Conservation (phyloP, 495 filamentous ascomycete species). For the Trichoderma reesei region DNA sequence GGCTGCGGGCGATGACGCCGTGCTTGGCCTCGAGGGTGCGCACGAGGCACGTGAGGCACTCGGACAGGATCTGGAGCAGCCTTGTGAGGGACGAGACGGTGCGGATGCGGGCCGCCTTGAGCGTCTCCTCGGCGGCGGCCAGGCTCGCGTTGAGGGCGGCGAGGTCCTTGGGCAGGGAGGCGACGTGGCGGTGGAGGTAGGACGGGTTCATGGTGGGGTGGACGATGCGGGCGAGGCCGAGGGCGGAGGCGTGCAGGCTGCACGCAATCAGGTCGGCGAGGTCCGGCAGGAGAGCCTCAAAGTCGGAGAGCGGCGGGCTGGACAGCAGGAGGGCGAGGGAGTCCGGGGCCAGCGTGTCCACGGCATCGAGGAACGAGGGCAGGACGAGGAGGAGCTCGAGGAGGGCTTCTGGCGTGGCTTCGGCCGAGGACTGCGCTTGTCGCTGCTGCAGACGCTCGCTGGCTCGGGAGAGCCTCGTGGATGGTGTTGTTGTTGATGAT, state of each 20-base stretch:
- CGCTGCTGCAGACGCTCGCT: conserved; percentile 10
- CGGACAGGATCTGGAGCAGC: conserved; percentile 23
- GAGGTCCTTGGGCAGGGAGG: conserved; percentile 25
- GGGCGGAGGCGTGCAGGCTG: conserved; percentile 29
- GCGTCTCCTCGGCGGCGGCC: conserved; percentile 15
- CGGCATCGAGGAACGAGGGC: conserved; percentile 21
- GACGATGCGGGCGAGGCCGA: conserved; percentile 33
- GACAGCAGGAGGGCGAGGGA: conserved; percentile 27
- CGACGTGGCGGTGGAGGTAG: conserved; percentile 39
- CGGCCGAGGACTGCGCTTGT: background rate
- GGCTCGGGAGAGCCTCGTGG: conserved; percentile 18
- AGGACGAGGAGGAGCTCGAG: conserved; percentile 36
- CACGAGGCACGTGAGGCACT: conserved; percentile 24
- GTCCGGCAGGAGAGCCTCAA: conserved; percentile 30
- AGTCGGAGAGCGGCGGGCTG: conserved; percentile 30
- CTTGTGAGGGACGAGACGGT: conserved; percentile 19
- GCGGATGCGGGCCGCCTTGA: conserved; percentile 27
- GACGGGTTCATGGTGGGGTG: conserved; percentile 43
- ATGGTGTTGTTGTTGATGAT: background rate
- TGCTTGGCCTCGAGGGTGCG: conserved; percentile 45
- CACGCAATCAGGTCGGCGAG: conserved; percentile 31
- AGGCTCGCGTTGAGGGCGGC: conserved; percentile 19
- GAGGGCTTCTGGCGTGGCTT: conserved; percentile 23
- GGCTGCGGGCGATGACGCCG: conserved; percentile 51
- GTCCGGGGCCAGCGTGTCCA: conserved; percentile 15